Evolutionary conservation across 345 rosid genomes (phyloP).

Genomic region (Citrus australasica): DNA sequence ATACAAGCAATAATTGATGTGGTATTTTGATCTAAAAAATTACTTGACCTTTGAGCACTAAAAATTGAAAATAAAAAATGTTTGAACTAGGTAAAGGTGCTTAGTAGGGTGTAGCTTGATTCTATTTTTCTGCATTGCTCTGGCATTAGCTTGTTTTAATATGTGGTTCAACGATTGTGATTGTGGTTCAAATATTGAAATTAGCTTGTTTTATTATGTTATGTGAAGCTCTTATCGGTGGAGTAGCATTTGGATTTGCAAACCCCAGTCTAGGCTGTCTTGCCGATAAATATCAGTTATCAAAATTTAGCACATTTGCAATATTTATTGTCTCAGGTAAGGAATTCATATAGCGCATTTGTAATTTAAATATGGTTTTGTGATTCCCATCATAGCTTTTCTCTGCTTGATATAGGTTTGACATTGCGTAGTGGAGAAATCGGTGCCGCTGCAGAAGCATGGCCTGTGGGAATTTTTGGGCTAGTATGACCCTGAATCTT

Average conservation of each 20-base stretch:
- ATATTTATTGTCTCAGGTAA: conserved; percentile 84
- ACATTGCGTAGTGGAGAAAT: conserved; percentile 79
- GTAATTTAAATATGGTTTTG: neutral
- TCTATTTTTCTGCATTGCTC: neutral
- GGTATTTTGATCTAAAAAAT: too few relatives aligned
- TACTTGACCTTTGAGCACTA: too few relatives aligned
- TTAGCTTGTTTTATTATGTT: conserved; percentile 3
- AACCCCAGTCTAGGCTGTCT: conserved; percentile 83
- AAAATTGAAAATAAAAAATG: neutral
- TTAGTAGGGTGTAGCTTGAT: neutral
- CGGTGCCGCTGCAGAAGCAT: conserved; percentile 75
- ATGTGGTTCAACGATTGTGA: neutral
- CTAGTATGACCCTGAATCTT: conserved; percentile 68
- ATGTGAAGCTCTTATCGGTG: conserved; percentile 72
- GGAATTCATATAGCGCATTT: neutral
- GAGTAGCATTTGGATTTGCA: conserved; percentile 78
- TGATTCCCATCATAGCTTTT: conserved; percentile 6
- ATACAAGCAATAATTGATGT: too few relatives aligned
- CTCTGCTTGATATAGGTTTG: conserved; percentile 46
- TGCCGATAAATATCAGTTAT: conserved; percentile 66
- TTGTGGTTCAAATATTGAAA: neutral
- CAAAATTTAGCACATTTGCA: conserved; percentile 71
- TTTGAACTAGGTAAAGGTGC: neutral
- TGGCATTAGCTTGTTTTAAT: neutral
- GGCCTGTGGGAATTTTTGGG: conserved; percentile 87